Conservation (phyloP, 176 grass and related monocot species). For the Oryza australiensis region DNA sequence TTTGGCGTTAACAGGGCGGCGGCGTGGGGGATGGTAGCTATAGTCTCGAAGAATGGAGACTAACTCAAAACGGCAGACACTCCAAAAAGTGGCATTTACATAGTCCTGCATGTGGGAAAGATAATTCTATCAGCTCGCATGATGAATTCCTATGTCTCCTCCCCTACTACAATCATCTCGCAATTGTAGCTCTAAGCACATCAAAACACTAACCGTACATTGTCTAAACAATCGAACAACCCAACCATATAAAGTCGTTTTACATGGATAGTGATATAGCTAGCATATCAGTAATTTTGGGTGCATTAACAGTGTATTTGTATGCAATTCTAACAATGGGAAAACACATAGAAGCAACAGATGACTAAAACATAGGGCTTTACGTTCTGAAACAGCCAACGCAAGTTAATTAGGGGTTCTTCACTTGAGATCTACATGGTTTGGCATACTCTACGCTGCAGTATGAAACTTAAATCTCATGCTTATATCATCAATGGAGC, state of each 20-base stretch:
- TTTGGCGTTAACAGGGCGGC: no score
- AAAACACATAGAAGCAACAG: neutral
- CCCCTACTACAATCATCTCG: conserved; percentile 29
- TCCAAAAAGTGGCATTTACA: conserved; percentile 58
- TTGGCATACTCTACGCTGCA: no score
- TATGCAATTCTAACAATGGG: neutral
- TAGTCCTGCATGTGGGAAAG: conserved; percentile 71
- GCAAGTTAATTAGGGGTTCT: neutral
- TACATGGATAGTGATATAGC: neutral
- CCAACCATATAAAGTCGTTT: neutral
- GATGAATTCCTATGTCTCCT: conserved; percentile 48
- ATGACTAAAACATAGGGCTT: neutral
- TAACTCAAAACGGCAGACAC: conserved; percentile 62
- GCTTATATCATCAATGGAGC: no score
- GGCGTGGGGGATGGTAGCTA: no score
- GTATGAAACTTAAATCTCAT: no score
- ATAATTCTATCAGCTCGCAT: conserved; percentile 69
- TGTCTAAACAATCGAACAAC: conserved; percentile 13
- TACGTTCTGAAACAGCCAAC: neutral
- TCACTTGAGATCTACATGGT: neutral
- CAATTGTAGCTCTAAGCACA: conserved; percentile 23
- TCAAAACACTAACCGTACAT: conserved; percentile 12
- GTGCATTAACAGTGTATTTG: neutral
- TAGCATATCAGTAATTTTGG: neutral
- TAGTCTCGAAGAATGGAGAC: conserved; percentile 35